Percentiles rank a stretch among this genome's conserved stretches.
These are phyloP conservation scores for Ustilago bromivora DNA, from an alignment of 1,284 basidiomycete species.

Conservation along the genomic window DNA sequence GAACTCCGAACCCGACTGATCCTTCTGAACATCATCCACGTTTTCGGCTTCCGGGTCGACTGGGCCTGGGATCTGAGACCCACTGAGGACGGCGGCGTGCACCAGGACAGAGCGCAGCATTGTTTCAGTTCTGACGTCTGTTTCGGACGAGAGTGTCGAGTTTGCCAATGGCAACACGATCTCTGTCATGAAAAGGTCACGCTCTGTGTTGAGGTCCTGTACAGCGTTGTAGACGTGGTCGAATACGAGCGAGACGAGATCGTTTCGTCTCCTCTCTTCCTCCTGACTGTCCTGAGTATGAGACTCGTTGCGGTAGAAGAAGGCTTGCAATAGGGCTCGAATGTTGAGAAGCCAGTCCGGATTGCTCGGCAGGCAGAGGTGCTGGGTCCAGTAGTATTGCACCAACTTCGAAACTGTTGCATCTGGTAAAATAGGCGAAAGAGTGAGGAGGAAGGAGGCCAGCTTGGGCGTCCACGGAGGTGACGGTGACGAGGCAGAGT, in stretches of 20 bases:
- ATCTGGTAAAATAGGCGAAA: constrained; percentile 65
- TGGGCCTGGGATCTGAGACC: constrained; percentile 45
- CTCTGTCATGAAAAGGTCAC: constrained; percentile 57
- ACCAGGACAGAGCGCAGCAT: constrained; percentile 58
- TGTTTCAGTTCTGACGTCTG: constrained; percentile 44
- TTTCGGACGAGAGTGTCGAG: constrained; percentile 54
- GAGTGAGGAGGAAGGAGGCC: constrained; percentile 56
- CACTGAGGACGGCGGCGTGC: constrained; percentile 61
- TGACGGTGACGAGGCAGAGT: constrained; percentile 10
- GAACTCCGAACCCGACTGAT: constrained; percentile 24
- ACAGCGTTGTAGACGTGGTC: constrained; percentile 64
- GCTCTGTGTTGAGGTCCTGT: constrained; percentile 59
- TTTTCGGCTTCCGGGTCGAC: constrained; percentile 42
- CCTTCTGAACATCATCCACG: constrained; percentile 13
- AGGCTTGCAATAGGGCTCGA: constrained; percentile 58
- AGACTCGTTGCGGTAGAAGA: constrained; percentile 59
- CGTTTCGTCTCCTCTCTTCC: constrained; percentile 39
- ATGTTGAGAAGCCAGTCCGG: constrained; percentile 65
- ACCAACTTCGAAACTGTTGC: constrained; percentile 58
- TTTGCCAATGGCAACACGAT: constrained; percentile 61
- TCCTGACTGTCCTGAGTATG: constrained; percentile 12
- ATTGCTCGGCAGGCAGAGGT: constrained; percentile 64
- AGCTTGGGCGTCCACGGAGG: constrained; percentile 61
- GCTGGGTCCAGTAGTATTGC: constrained; percentile 57
- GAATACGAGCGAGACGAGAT: constrained; percentile 60